phyloP scores from a whole-genome alignment of 257 asterid species.

The Eustoma russellianum region DNA sequence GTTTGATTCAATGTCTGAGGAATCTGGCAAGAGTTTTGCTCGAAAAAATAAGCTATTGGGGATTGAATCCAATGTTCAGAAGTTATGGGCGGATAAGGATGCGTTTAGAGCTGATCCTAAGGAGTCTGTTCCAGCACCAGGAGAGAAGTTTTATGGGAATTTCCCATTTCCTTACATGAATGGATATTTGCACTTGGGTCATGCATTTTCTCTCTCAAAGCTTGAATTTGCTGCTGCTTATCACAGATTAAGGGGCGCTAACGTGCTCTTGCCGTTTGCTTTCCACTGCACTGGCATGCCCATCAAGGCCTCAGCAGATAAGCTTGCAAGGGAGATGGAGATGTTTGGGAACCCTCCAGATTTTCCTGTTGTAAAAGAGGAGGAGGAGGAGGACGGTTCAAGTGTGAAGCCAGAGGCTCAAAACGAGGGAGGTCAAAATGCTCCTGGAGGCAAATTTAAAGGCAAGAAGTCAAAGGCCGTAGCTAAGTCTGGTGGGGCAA shows the following conservation, averaged over 20 bases:
- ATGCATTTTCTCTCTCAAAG: constrained; percentile 76
- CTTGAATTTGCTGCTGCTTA: constrained; percentile 91
- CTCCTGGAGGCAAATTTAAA: constrained; percentile 64
- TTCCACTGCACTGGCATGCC: constrained; percentile 98
- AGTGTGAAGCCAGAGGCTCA: constrained; percentile 36
- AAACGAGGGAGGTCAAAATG: constrained; percentile 34
- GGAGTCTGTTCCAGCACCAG: constrained; percentile 44
- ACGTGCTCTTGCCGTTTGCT: constrained; percentile 48
- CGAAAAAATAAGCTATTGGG: constrained; percentile 46
- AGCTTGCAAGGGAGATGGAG: constrained; percentile 58
- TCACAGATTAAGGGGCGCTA: constrained; percentile 52
- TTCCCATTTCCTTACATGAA: constrained; percentile 95
- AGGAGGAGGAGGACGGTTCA: not conserved
- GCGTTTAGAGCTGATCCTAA: constrained; percentile 68
- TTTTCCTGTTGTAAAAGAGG: constrained; percentile 58
- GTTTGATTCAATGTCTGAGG: constrained; percentile 53
- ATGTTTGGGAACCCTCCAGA: constrained; percentile 75
- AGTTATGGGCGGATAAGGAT: constrained; percentile 59
- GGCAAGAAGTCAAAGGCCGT: constrained; percentile 87
- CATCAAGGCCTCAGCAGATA: constrained; percentile 91
- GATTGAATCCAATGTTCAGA: constrained; percentile 54
- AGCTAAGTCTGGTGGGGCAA: constrained; percentile 63
- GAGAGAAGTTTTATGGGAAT: constrained; percentile 83
- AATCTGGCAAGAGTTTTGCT: constrained; percentile 55
- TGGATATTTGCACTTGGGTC: constrained; percentile 88